Conservation (phyloP, 177 flowering plant genomes). For the Vitis hybrid region DNA sequence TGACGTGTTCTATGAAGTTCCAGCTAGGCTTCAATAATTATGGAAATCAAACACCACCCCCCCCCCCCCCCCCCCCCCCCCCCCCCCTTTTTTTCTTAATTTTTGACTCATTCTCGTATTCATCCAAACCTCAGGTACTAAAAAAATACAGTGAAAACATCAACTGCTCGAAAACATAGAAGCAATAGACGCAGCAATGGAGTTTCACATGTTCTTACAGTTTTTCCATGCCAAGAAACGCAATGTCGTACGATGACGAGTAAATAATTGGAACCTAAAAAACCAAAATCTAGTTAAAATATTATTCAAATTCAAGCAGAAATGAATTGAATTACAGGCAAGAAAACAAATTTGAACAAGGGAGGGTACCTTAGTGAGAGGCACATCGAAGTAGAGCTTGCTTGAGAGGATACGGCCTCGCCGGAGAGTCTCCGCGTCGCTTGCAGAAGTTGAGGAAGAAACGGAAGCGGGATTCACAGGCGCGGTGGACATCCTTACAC, state of each 20-base stretch:
- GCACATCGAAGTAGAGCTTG: slow-evolving; percentile 82
- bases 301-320: not conserved
- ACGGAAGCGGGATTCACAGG: slow-evolving; percentile 13
- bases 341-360: not conserved
- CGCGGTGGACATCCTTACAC: slow-evolving; percentile 17
- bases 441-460: slow-evolving; percentile 22
- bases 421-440: slow-evolving; percentile 39
- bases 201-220: slow-evolving; percentile 48
- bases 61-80: no score
- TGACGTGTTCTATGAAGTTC: no score
- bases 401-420: slow-evolving; percentile 69
- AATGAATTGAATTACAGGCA: not conserved
- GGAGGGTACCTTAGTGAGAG: slow-evolving; percentile 51
- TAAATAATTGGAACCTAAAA: slow-evolving; percentile 69
- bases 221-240: slow-evolving; percentile 79
- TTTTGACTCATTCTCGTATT: no score
- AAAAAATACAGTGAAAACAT: not conserved
- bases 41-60: not conserved
- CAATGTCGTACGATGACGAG: slow-evolving; percentile 63
- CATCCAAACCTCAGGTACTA: not conserved
- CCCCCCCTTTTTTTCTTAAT: no score
- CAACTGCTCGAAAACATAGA: no score
- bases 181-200: not conserved
- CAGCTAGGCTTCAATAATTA: not conserved
- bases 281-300: not conserved